phyloP scores from a whole-genome alignment of 2,329 filamentous ascomycete genomes.

The Pestalotiopsis sp. region DNA sequence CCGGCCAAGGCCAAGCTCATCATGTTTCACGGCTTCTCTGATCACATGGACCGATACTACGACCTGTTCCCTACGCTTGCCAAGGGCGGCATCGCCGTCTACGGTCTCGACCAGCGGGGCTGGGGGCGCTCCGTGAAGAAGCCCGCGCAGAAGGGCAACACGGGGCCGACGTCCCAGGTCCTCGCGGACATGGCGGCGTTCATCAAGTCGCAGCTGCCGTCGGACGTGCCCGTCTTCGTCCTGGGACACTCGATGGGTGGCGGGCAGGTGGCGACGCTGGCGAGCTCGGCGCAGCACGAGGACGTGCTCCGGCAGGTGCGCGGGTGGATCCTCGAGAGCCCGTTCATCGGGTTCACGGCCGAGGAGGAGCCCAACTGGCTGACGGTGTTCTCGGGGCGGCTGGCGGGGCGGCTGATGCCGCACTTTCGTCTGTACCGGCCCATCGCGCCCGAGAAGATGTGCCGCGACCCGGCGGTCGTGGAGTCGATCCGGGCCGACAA shows the following conservation, averaged over 20 bases:
- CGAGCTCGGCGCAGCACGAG: constrained; percentile 50
- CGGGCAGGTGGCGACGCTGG: constrained; percentile 69
- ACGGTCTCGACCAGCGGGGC: constrained; percentile 83
- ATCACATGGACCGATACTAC: constrained; percentile 79
- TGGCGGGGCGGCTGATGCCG: constrained; percentile 71
- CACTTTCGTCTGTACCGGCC: constrained; percentile 66
- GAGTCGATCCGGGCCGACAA: constrained; percentile 65
- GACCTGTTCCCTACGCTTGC: constrained; percentile 74
- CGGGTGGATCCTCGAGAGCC: constrained; percentile 77
- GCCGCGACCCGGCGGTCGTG: constrained; percentile 66
- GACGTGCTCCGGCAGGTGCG: constrained; percentile 63
- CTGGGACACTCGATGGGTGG: constrained; percentile 94
- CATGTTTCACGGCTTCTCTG: constrained; percentile 88
- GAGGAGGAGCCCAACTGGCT: constrained; percentile 64
- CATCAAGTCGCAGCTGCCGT: constrained; percentile 58
- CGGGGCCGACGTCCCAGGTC: constrained; percentile 73
- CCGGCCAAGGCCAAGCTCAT: constrained; percentile 70
- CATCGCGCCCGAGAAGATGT: constrained; percentile 66
- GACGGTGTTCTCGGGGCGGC: constrained; percentile 65
- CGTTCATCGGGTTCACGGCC: constrained; percentile 75
- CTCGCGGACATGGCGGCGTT: constrained; percentile 80
- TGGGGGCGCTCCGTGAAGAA: constrained; percentile 77
- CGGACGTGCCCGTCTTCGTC: constrained; percentile 71
- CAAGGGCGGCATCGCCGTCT: constrained; percentile 71
- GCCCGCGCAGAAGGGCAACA: constrained; percentile 67